A percentile compares a stretch with the other conserved stretches of the same genome.
Conservation (phyloP, 257 asterid genomes). For the Solanum ahanhuiri region DNA sequence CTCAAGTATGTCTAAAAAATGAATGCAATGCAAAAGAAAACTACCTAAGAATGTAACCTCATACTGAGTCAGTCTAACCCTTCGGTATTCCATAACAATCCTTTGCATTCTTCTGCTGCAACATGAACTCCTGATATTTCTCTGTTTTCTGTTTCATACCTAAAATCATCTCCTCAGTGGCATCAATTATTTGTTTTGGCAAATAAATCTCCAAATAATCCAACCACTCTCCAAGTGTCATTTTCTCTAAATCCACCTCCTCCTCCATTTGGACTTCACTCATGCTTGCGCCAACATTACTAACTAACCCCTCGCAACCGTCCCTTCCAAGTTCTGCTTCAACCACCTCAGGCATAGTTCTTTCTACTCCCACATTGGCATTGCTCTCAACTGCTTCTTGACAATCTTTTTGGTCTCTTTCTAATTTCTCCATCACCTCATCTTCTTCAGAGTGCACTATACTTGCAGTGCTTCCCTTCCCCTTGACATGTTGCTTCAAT, state of each 20-base stretch:
- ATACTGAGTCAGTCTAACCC: background rate
- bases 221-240: slow-evolving; percentile 65
- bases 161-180: slow-evolving; percentile 46
- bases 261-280: background rate
- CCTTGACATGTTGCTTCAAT: background rate
- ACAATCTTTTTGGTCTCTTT: slow-evolving; percentile 12
- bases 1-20: background rate
- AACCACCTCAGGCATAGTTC: background rate
- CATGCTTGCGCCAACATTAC: slow-evolving; percentile 22
- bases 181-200: slow-evolving; percentile 53
- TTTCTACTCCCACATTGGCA: slow-evolving; percentile 4
- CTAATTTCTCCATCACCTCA: slow-evolving; percentile 18
- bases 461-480: background rate
- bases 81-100: background rate
- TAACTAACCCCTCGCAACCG: slow-evolving; percentile 8
- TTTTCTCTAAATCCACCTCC: slow-evolving; percentile 37
- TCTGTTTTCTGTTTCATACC: slow-evolving; percentile 52
- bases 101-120: slow-evolving; percentile 39
- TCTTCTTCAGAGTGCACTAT: background rate
- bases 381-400: background rate
- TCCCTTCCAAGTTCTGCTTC: background rate
- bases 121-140: slow-evolving; percentile 38
- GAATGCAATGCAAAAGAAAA: background rate
- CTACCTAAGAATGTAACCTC: background rate
- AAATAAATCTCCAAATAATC: slow-evolving; percentile 40